Base-by-base conservation (phyloP, 805 yeast species). In the Cyberlindnera subsufficiens region DNA sequence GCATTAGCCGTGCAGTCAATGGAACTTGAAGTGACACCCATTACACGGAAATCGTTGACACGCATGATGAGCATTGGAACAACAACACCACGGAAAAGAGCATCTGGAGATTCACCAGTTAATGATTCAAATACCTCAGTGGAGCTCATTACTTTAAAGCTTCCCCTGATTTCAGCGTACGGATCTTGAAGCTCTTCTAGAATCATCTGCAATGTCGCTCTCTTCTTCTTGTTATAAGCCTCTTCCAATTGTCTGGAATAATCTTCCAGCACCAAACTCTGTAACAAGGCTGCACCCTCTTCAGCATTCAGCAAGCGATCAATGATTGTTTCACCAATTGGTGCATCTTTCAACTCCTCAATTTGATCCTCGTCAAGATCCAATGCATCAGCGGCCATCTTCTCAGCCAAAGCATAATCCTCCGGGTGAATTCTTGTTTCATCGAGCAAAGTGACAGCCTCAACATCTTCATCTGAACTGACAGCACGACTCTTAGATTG, bases 341-440 rank as follows among this genome's bases (percentile, higher is more conserved):
- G 65, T 29, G 70, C 85, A 47, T 80, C 83, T 58, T 87, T 90
- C 37, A 82, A 63, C 43, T 83, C 90, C 3, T 81, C 83, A 56
- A 86, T 72, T 51, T 89, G 96, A 63, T 91, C 98, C 56, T 95
- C 99, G 55, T 89, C 96, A 50, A 90, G 75, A 60, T 91, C 99
- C 51, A 93, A 73, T 2, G 99, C 98, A 69, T 93, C 99, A 2
- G 96, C 93, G 7, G 97, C 98, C 90, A 93, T 93, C 62, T 93
- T 93, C 39, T 93, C 78, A 3, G 97, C 98, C 53, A 93, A 72
- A 50, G 87, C 96, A 61, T 93, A 93, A 66, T 93, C 99, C 64
- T 93, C 98, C 7, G 98, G 98, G 56, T 93, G 99, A 37, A 93
- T 89, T 67, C 99, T 78, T 0, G 99, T 93, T 39, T 93, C 90